Evolutionary conservation across 1,284 basidiomycete species (phyloP), one percentile per base, ranked within the genome.

Genomic region (Tilletia caries): DNA sequence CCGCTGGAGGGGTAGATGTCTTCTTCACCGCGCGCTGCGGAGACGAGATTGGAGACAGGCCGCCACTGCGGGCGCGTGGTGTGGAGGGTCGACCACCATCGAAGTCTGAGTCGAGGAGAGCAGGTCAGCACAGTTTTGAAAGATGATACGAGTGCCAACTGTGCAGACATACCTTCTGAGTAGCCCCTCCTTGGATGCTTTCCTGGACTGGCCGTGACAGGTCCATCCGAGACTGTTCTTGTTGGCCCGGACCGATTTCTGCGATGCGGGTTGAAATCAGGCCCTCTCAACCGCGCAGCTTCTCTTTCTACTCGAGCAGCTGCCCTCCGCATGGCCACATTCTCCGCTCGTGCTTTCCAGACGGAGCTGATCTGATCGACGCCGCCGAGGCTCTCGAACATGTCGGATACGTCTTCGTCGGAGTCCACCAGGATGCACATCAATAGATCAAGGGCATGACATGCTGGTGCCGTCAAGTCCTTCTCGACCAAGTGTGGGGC

Each of bases 351-450:
- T 33, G 58, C 58, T 23, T 62, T 62, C 58, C 58, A 62, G 20
- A 62, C 32, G 32, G 58, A 18, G 32, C 58, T 62, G 27, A 62
- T 62, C 33, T 62, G 58, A 20, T 62, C 58, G 58, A 62, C 32
- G 18, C 58, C 58, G 27, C 58, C 32, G 29, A 62, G 32, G 58
- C 29, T 62, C 32, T 62, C 58, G 58, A 62, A 62, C 15, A 62
- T 27, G 15, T 62, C 29, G 15, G 58, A 32, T 3, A 37, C 20
- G 12, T 62, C 58, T 12, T 62, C 58, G 18, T 34, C 18, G 18
- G 58, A 25, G 58, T 62, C 58, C 15, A 62, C 58, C 32, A 62
- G 32, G 58, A 62, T 34, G 18, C 58, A 62, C 58, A 62, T 62
- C 13, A 62, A 29, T 18, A 62, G 58, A 34, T 62, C 58, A 20